A percentile compares a stretch with the other conserved stretches of the same genome.
These are phyloP conservation scores for Argentina anserina DNA, from an alignment of 306 rosid genomes.

Conservation along the genomic window DNA sequence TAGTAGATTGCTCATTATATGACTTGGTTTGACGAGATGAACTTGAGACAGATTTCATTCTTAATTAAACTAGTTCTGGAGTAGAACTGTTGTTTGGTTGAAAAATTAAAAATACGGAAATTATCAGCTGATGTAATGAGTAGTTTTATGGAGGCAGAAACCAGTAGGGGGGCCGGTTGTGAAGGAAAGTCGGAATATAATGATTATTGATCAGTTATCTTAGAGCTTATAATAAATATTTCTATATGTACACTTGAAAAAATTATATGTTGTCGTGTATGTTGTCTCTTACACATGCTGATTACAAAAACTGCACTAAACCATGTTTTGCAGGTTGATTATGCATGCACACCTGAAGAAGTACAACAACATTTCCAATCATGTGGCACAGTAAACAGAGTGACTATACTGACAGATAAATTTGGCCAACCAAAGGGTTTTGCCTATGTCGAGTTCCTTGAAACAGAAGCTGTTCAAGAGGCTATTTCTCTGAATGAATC, in stretches of 20 bases:
- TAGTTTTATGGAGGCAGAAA: not conserved
- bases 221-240: not conserved
- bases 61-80: not conserved
- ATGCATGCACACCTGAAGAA: slow-evolving; percentile 98
- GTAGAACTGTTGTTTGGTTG: too few relatives aligned
- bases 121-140: not conserved
- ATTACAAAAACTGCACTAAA: slow-evolving; percentile 24
- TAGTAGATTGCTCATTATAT: not conserved
- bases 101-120: not conserved
- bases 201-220: not conserved
- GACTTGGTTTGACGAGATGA: not conserved
- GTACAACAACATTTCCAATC: slow-evolving; percentile 96
- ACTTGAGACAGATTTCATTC: not conserved
- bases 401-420: slow-evolving; percentile 86
- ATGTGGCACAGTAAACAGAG: slow-evolving; percentile 90
- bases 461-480: slow-evolving; percentile 87
- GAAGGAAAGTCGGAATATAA: not conserved
- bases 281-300: slow-evolving; percentile 1
- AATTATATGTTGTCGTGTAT: not conserved
- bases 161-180: not conserved
- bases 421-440: slow-evolving; percentile 95
- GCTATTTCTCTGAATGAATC: slow-evolving; percentile 75
- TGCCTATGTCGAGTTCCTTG: slow-evolving; percentile 88
- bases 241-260: not conserved
- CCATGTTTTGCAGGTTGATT: slow-evolving; percentile 70